A percentile compares a stretch with the other conserved stretches of the same genome.
Conservation (phyloP, 345 rosid genomes). For the Hevea brasiliensis region DNA sequence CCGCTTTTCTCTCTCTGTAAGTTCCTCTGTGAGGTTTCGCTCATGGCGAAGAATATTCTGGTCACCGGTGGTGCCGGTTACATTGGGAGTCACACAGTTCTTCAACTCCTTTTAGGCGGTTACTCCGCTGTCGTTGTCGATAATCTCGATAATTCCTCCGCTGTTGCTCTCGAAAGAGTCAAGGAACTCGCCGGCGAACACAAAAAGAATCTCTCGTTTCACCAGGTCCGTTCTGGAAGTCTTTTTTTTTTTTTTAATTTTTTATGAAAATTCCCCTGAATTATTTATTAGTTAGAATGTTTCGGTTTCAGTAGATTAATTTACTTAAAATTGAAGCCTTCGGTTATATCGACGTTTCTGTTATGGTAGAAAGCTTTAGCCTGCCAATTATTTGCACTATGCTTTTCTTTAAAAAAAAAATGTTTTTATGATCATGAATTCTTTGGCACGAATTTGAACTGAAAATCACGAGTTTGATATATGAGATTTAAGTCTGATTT, state of each 20-base stretch:
- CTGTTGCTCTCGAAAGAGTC: slow-evolving; percentile 60
- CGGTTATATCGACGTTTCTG: neutral
- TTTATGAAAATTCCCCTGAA: neutral
- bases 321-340: neutral
- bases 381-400: neutral
- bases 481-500: neutral
- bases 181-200: slow-evolving; percentile 61
- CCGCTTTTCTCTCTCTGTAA: neutral
- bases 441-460: neutral
- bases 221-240: slow-evolving; percentile 45
- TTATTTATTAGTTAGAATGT: too few species aligned
- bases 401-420: neutral
- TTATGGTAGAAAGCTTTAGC: neutral
- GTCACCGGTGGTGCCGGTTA: slow-evolving; percentile 99
- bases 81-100: slow-evolving; percentile 96
- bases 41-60: slow-evolving; percentile 50
- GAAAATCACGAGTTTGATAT: neutral
- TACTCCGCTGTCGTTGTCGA: slow-evolving; percentile 71
- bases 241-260: neutral
- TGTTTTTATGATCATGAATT: too few species aligned
- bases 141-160: slow-evolving; percentile 80
- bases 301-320: too few species aligned
- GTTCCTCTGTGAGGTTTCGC: neutral
- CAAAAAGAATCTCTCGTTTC: slow-evolving; percentile 57
- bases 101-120: slow-evolving; percentile 77